Evolutionary conservation across 2,329 filamentous ascomycete species (phyloP), one percentile per base, ranked within the genome.

Genomic region (Botrytis pseudocinerea): DNA sequence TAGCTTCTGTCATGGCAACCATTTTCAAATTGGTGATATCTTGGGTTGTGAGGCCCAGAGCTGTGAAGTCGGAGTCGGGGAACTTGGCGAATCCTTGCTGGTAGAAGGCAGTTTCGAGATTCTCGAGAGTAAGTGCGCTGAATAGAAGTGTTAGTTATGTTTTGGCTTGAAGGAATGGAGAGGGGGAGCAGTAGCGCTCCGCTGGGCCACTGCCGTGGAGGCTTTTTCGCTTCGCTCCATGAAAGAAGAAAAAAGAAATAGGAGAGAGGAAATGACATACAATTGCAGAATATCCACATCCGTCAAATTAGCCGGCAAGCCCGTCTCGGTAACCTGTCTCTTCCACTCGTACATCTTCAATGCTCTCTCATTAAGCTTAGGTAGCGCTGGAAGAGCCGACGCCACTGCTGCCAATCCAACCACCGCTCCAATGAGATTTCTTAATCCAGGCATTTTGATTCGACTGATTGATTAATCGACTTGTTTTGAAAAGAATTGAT

Each of bases 31-130:
- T 88, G 68, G 84, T 83, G 76, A 91, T 85, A 76, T 91, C 85
- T 60, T 80, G 79, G 59, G 85, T 82, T 73, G 81, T 84, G 74
- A 92, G 85, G 74, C 90, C 90, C 22, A 91, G 84, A 54, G 89
- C 88, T 38, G 83, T 80, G 82, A 94, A 94, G 79, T 93, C 88
- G 44, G 85, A 81, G 59, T 87, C 85, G 40, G 88, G 85, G 83
- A 93, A 92, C 81, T 89, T 87, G 75, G 85, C 85, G 80, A 94
- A 92, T 54, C 91, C 91, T 80, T 92, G 86, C 77, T 88, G 85
- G 85, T 94, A 94, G 83, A 93, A 94, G 72, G 86, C 85, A 38
- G 89, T 86, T 83, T 94, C 92, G 78, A 94, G 90, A 83, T 92
- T 90, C 83, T 94, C 92, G 63, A 93, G 85, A 9, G 91, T 93